phyloP scores from a whole-genome alignment of 2,329 filamentous ascomycete species.

The Sarocladiaceae sp. region DNA sequence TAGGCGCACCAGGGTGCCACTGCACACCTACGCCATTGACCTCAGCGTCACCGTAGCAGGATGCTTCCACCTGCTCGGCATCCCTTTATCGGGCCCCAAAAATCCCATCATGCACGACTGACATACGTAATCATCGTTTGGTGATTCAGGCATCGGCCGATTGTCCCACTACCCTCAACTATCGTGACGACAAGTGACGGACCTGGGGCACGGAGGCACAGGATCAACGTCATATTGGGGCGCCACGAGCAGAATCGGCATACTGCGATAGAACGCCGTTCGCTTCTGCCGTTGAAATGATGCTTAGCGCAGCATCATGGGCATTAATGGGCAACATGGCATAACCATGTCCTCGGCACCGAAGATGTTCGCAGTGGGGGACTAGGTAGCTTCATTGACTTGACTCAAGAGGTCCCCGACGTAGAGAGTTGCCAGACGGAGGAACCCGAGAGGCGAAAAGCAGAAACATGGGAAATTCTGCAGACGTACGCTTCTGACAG shows the following conservation, averaged over 20 bases:
- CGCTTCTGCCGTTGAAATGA: neutral
- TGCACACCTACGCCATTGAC: constrained; percentile 8
- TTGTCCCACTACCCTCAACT: neutral
- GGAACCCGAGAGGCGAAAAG: neutral
- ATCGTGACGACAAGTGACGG: neutral
- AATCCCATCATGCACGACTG: neutral
- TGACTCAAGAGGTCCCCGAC: neutral
- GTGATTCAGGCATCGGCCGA: neutral
- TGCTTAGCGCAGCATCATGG: neutral
- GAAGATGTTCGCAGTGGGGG: neutral
- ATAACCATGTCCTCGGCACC: constrained; percentile 4
- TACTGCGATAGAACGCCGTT: too few relatives aligned
- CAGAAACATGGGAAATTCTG: neutral
- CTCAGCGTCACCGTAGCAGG: constrained; percentile 2
- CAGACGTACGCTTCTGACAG: neutral
- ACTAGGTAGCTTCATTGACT: neutral
- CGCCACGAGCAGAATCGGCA: neutral
- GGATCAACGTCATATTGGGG: constrained; percentile 1
- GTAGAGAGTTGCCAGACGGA: neutral
- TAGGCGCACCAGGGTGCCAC: neutral
- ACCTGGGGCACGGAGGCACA: neutral
- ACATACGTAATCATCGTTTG: neutral
- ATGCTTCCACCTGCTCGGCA: neutral
- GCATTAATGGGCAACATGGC: too few relatives aligned
- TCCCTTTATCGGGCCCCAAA: neutral